Percentiles rank a stretch among this genome's conserved stretches.
These are phyloP conservation scores for Colletotrichum musae DNA, from an alignment of 2,329 filamentous ascomycete species.

Conservation along the genomic window DNA sequence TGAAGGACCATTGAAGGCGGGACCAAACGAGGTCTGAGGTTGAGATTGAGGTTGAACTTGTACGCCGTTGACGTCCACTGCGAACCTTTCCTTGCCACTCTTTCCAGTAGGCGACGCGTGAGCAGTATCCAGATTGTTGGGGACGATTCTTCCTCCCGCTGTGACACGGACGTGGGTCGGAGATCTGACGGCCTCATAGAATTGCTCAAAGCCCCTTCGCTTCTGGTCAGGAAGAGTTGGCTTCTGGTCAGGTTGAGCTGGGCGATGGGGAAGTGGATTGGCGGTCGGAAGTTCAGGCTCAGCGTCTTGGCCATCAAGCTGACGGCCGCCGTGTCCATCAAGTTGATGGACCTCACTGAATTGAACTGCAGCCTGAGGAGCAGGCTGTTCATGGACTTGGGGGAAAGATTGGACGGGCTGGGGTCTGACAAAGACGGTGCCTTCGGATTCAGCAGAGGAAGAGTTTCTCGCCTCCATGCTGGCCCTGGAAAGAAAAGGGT, in stretches of 20 bases:
- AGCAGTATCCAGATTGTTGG: conserved; percentile 69
- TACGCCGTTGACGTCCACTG: conserved; percentile 43
- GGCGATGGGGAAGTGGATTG: neutral
- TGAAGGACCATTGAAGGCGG: conserved; percentile 29
- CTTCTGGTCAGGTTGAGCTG: conserved; percentile 37
- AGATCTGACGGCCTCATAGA: conserved; percentile 78
- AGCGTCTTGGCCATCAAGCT: conserved; percentile 57
- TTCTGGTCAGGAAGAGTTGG: conserved; percentile 61
- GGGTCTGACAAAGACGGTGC: neutral
- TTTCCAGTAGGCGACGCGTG: conserved; percentile 66
- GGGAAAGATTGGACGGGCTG: neutral
- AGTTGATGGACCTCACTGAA: conserved; percentile 24
- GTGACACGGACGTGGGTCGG: conserved; percentile 78
- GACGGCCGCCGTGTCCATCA: conserved; percentile 43
- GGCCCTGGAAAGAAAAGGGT: conserved; percentile 24
- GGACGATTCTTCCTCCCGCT: conserved; percentile 76
- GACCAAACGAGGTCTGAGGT: neutral
- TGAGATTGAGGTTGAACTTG: conserved; percentile 44
- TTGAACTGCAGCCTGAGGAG: conserved; percentile 1
- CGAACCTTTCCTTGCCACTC: conserved; percentile 59
- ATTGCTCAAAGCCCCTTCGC: conserved; percentile 76
- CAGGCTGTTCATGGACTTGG: neutral
- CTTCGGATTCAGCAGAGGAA: conserved; percentile 28
- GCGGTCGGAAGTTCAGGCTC: conserved; percentile 44
- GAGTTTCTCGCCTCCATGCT: conserved; percentile 32